Base-by-base conservation (phyloP, 1,284 basidiomycete species). In the Trichosporon sp. region DNA sequence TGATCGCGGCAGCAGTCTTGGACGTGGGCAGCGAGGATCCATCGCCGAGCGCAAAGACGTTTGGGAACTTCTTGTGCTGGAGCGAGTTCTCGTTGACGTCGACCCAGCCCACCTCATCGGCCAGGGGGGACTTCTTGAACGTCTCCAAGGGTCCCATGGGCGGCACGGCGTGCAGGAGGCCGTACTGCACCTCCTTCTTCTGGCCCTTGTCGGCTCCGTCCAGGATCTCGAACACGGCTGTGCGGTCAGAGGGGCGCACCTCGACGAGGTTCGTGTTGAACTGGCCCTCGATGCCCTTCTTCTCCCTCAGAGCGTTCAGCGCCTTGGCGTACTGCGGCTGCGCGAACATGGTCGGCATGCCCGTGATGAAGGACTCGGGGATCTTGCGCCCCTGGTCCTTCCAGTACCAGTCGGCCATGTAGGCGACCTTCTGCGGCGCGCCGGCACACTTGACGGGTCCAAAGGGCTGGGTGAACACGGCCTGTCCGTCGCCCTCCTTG, bases 391-490 rank as follows among this genome's bases (percentile, higher is more conserved):
- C 69, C 67, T 79, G 77, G 70, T 84, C 83, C 70, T 85, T 83
- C 82, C 85, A 86, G 75, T 81, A 83, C 73, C 83, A 81, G 71
- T 84, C 78, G 65, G 93, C 91, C 92, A 95, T 94, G 92, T 94
- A 96, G 90, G 94, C 92, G 75, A 96, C 92, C 85, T 96, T 96
- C 80, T 94, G 92, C 19, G 93, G 93, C 14, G 92, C 93, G 83
- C 96, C 96, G 68, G 95, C 92, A 81, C 96, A 98, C 85, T 98
- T 98, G 83, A 98, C 89, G 31, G 94, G 86, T 26, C 96, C 94
- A n/a, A 91, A 90, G 37, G 96, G 96, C 82, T 98, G 96, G 0
- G 96, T 98, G 85, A 99, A 98, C 78, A 99, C 88, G 1, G 96
- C 95, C 67, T 79, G 76, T 37, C 81, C 80, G 68, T 91, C 89